A percentile compares a stretch with the other conserved stretches of the same genome.
Conservation (phyloP, 371 early-diverging fungal species). For the Apophysomyces sp. region DNA sequence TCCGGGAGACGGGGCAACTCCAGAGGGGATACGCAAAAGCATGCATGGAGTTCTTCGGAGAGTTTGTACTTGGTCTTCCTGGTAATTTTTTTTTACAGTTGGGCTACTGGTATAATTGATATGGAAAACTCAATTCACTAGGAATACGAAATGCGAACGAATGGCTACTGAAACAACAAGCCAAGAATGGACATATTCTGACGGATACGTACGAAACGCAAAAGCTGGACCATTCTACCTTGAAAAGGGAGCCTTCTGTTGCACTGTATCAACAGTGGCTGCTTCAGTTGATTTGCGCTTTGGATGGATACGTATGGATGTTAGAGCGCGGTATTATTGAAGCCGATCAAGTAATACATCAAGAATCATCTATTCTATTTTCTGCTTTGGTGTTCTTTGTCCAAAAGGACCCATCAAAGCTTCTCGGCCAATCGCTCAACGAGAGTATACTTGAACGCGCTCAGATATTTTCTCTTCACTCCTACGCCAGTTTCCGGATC, state of each 20-base stretch:
- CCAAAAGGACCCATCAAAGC: conserved; percentile 5
- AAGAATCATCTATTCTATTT: conserved; percentile 13
- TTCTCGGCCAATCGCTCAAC: background rate
- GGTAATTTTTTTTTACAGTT: conserved; percentile 7
- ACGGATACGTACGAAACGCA: conserved; percentile 16
- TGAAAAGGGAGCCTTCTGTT: background rate
- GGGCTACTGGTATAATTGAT: background rate
- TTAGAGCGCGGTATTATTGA: conserved; percentile 26
- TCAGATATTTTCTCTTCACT: conserved; percentile 15
- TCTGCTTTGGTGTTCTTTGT: conserved; percentile 14
- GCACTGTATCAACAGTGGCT: conserved; percentile 22
- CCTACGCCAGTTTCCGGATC: conserved; percentile 16
- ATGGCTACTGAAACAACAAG: conserved; percentile 25
- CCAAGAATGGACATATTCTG: conserved; percentile 5
- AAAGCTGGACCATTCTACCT: conserved; percentile 7
- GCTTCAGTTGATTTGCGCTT: conserved; percentile 19
- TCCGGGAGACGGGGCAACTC: conserved; percentile 49
- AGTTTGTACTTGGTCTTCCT: conserved; percentile 31
- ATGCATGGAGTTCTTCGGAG: conserved; percentile 52
- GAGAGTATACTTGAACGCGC: conserved; percentile 12
- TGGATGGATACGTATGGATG: conserved; percentile 45
- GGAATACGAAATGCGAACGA: conserved; percentile 11
- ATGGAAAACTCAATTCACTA: background rate
- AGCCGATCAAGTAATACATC: background rate
- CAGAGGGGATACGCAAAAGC: conserved; percentile 63